These are phyloP conservation scores for Penicillium concentricum DNA, from an alignment of 2,329 filamentous ascomycete species.

Conservation along the genomic window DNA sequence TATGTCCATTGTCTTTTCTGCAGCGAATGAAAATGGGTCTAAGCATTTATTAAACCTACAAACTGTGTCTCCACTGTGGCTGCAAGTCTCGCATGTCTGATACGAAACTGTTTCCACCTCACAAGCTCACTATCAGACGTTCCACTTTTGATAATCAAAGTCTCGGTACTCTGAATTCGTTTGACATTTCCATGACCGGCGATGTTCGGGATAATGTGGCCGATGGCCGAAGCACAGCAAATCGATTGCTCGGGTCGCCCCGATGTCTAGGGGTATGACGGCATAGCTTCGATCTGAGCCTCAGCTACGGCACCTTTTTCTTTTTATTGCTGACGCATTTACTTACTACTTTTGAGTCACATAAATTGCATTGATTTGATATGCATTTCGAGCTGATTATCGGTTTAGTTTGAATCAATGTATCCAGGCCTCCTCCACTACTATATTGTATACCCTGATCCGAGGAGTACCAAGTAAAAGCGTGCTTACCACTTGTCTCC, in stretches of 20 bases:
- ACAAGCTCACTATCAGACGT: background rate
- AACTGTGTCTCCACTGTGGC: background rate
- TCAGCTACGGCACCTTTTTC: constrained; percentile 7
- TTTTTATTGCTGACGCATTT: background rate
- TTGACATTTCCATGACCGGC: background rate
- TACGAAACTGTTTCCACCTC: background rate
- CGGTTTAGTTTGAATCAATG: background rate
- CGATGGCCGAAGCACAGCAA: background rate
- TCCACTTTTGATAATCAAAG: background rate
- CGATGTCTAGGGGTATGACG: constrained; percentile 17
- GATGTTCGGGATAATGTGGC: background rate
- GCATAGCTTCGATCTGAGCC: constrained; percentile 15
- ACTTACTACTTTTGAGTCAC: background rate
- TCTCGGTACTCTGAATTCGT: background rate
- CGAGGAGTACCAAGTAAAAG: background rate
- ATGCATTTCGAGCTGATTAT: background rate
- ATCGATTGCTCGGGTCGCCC: constrained; percentile 19
- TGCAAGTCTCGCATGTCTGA: background rate
- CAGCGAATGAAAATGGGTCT: background rate
- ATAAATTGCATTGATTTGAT: background rate
- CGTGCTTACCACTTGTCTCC: constrained; percentile 6
- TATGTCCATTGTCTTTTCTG: background rate
- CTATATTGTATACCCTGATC: background rate
- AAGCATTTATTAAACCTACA: background rate
- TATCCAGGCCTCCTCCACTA: background rate